Evolutionary conservation across 1,284 basidiomycete genomes (phyloP), one percentile per base, ranked within the genome.

Genomic region (Tremellales sp.): DNA sequence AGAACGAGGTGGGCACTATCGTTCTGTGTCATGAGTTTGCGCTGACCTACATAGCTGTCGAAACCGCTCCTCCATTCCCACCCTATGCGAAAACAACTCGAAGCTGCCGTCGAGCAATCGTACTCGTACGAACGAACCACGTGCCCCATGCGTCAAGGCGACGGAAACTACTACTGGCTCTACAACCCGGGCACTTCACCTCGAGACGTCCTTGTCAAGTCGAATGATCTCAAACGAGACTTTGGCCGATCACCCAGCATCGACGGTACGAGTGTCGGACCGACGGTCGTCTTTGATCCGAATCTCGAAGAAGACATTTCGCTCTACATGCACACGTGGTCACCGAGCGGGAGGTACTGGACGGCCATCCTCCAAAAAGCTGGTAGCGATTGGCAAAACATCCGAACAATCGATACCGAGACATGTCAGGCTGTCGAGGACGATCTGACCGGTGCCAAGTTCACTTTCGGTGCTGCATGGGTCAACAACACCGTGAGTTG

Each of bases 91-190:
- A 33, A 23, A 21, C 17, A 45, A 15, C 43, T 58, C 24, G 56
- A 58, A 42, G 37, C 25, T n/a, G 53, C 53, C 15, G 53, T 58
- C 12, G 40, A 47, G 26, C 33, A 35, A 31, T 45, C 24, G 15
- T 53, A 53, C 31, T 33, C 48, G 13, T 48, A 58, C 25, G 46
- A 47, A 36, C 51, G 45, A 4, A 58, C 54, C 26, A 40, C 44
- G 22, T 49, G 31, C 10, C 56, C 56, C 5, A 35, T 45, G 26
- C 39, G 52, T 11, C 51, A 55, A 37, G 48, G 48, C 7, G 53
- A 58, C 36, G 56, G 53, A 12, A 53, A 51, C 19, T 55, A 58
- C 29, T 58, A 58, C 25, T 58, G 56, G 53, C 40, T 39, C 23
- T 55, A 45, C 40, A 58, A 58, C 26, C 45, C 41, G n/a, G 56